phyloP scores from a whole-genome alignment of 805 yeast genomes.

The Naumovozyma dairenensis region DNA sequence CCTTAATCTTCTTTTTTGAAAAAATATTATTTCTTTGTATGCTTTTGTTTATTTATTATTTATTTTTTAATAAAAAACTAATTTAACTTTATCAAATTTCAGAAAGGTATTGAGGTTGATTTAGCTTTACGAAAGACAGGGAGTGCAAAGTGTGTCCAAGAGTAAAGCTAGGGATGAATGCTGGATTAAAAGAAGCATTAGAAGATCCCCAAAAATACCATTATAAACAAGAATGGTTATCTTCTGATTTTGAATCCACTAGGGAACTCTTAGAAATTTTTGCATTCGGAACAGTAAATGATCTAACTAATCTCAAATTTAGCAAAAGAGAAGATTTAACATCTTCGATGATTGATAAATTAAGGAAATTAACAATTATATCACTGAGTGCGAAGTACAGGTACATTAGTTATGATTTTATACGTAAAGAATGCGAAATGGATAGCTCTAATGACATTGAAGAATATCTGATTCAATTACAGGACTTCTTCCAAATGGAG shows the following conservation, averaged over 20 bases:
- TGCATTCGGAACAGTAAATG: conserved; percentile 21
- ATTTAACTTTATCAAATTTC: no score
- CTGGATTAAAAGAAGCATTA: conserved; percentile 4
- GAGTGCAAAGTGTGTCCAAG: neutral
- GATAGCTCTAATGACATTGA: conserved; percentile 12
- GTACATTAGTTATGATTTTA: conserved; percentile 9
- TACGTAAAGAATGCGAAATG: conserved; percentile 10
- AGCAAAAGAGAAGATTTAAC: conserved; percentile 4
- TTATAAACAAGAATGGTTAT: conserved; percentile 22
- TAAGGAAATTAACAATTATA: conserved; percentile 17
- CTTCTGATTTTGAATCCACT: conserved; percentile 3
- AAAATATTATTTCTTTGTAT: no score
- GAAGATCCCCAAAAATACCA: conserved; percentile 16
- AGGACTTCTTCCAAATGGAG: conserved; percentile 10
- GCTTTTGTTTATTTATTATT: no score
- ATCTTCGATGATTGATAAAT: conserved; percentile 12
- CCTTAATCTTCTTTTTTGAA: no score
- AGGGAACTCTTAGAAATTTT: conserved; percentile 18
- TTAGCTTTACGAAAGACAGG: no score
- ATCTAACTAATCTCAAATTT: conserved; percentile 3
- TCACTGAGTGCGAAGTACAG: conserved; percentile 13
- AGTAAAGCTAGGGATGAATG: conserved; percentile 1
- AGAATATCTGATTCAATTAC: conserved; percentile 14
- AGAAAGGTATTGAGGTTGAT: no score
- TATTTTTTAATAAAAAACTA: no score